Percentiles rank a stretch among this genome's conserved stretches.
Evolutionary conservation across 179 eudicot genomes (phyloP).

Genomic region (Patellifolia procumbens): DNA sequence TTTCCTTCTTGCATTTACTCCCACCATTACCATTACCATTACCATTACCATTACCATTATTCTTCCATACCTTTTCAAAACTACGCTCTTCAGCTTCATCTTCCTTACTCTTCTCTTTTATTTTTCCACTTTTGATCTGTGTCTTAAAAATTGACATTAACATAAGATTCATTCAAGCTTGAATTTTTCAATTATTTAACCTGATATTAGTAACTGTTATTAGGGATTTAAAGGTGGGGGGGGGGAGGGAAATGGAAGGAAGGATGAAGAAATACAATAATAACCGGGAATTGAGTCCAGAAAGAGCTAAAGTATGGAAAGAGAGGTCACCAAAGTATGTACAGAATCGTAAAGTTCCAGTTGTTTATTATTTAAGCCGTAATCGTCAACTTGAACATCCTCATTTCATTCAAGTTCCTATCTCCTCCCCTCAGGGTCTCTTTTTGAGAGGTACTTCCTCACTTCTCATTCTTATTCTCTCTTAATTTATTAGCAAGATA

Average conservation of each 20-base stretch:
- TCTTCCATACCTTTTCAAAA: background rate
- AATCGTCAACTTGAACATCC: slow-evolving; percentile 97
- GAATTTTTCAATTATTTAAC: background rate
- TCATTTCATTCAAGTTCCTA: slow-evolving; percentile 75
- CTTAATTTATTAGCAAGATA: background rate
- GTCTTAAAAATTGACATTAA: no score
- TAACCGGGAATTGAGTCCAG: slow-evolving; percentile 84
- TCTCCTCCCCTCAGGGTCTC: slow-evolving; percentile 77
- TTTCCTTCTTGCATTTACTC: slow-evolving; percentile 30
- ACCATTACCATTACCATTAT: background rate
- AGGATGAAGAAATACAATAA: slow-evolving; percentile 78
- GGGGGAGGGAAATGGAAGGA: slow-evolving; percentile 52
- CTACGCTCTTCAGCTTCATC: background rate
- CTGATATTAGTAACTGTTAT: background rate
- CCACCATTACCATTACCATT: background rate
- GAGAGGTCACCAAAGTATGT: slow-evolving; percentile 86
- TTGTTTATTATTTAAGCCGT: slow-evolving; percentile 77
- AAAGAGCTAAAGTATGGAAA: slow-evolving; percentile 88
- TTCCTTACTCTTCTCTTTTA: background rate
- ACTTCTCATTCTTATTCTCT: no score
- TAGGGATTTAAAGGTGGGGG: slow-evolving; percentile 22
- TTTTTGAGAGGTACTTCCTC: slow-evolving; percentile 85
- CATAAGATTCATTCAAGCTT: background rate
- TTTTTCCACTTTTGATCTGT: background rate
- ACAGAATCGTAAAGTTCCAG: slow-evolving; percentile 69